Base-by-base conservation (phyloP, 441 rosid genomes). In the Populus tomentosa region DNA sequence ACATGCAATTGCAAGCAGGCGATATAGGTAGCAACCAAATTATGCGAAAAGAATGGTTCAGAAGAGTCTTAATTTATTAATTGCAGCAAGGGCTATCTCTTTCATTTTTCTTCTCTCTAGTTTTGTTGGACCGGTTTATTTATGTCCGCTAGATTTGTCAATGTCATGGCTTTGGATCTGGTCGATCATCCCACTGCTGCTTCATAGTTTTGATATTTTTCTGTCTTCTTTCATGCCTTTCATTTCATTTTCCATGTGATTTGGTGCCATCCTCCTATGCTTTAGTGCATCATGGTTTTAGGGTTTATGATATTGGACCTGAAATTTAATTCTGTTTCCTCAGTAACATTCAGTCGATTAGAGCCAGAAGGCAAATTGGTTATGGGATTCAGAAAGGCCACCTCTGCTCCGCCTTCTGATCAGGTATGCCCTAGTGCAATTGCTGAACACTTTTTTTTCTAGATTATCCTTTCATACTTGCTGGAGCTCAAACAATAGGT, bases 291-390 rank as follows among this genome's bases (percentile, higher is more conserved):
- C 40, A 68, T 82, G 69, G n/a, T 75, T 77, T 36, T 21, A 53
- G 70, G 70, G 50, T 65, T 18, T 74, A 72, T 81, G 75, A 56
- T 71, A 63, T 72, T 82, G 78, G 62, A 72, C 75, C 89, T 84
- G 84, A 88, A 79, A 79, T 76, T 76, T 74, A 56, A 13, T 81
- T 81, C 81, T 56, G 46, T 81, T 88, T 83, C 73, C 70, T 66
- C 90, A 97, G 99, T 97, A 75, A 92, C 97, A 61, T 97, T 97
- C 84, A 94, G 97, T 85, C 92, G 99, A 72, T 70, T 90, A 76
- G 98, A 93, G 83, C 98, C 99, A 24, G 97, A 92, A 86, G 95
- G 97, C 81, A 97, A 93, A 83, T 84, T 97, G 86, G 89, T 94
- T 73, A 92, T 97, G 97, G 99, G 97, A 81, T 94, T 87, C 85